A percentile compares a stretch with the other conserved stretches of the same genome.
These are phyloP conservation scores for Cordyceps militaris DNA, from an alignment of 2,329 filamentous ascomycete species.

Conservation along the genomic window DNA sequence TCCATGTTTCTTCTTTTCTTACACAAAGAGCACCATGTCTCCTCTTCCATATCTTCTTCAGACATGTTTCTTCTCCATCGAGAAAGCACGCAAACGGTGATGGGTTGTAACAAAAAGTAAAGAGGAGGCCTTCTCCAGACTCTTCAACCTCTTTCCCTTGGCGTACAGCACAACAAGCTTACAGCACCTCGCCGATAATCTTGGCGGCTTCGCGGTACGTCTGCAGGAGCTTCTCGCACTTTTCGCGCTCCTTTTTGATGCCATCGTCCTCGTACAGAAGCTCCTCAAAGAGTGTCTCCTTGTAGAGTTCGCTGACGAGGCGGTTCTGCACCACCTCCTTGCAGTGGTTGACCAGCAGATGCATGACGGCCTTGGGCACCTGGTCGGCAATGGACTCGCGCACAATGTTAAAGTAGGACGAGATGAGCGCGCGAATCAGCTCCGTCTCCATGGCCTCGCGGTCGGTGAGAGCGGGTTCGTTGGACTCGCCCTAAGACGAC, in stretches of 20 bases:
- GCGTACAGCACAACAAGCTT: conserved; percentile 21
- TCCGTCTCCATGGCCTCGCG: conserved; percentile 96
- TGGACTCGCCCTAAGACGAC: conserved; percentile 47
- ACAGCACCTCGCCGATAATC: conserved; percentile 94
- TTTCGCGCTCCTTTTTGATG: conserved; percentile 95
- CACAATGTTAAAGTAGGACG: conserved; percentile 98
- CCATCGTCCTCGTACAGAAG: conserved; percentile 94
- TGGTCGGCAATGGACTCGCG: conserved; percentile 98
- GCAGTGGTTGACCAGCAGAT: conserved; percentile 94
- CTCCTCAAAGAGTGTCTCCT: conserved; percentile 83
- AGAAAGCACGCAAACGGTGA: neutral
- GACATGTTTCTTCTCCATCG: neutral
- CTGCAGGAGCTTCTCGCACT: conserved; percentile 91
- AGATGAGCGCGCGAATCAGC: conserved; percentile 91
- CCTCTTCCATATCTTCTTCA: neutral
- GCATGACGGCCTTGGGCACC: conserved; percentile 98
- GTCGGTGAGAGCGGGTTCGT: conserved; percentile 85
- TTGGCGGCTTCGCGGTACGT: conserved; percentile 97
- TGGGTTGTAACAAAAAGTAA: neutral
- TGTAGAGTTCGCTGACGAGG: conserved; percentile 91
- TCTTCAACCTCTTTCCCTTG: neutral
- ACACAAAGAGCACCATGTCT: neutral
- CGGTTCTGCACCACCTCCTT: conserved; percentile 98
- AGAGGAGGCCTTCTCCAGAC: neutral
- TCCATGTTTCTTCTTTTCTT: neutral